A percentile compares a stretch with the other conserved stretches of the same genome.
phyloP scores from a whole-genome alignment of 129 eudicot genomes.

The Flaveria trinervia region DNA sequence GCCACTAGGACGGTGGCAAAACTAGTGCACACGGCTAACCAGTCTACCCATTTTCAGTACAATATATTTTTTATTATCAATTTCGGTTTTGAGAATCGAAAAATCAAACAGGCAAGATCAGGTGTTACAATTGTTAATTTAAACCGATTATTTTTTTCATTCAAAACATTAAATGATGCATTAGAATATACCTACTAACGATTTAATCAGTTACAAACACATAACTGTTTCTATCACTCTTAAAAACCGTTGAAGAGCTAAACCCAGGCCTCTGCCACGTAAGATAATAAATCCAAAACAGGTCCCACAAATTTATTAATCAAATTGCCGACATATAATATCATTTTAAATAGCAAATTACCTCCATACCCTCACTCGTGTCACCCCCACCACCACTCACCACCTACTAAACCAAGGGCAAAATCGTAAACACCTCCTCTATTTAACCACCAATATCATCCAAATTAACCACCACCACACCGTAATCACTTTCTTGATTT shows the following conservation, averaged over 20 bases:
- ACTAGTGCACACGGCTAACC: too few species aligned
- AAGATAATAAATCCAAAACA: not conserved
- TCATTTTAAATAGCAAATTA: not conserved
- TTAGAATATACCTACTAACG: too few species aligned
- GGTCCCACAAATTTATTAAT: constrained; percentile 6
- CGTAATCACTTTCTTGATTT: not conserved
- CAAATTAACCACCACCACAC: not conserved
- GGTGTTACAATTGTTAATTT: too few species aligned
- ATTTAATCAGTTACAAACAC: too few species aligned
- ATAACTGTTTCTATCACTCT: not conserved
- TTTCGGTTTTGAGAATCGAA: too few species aligned
- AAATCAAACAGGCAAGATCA: too few species aligned
- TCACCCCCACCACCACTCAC: constrained; percentile 25
- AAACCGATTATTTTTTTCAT: too few species aligned
- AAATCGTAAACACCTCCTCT: constrained; percentile 15
- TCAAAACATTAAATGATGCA: too few species aligned
- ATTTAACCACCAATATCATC: not conserved
- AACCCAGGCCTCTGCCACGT: not conserved
- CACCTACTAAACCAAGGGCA: constrained; percentile 4
- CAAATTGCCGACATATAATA: not conserved
- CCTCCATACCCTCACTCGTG: constrained; percentile 31
- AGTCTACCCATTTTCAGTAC: too few species aligned
- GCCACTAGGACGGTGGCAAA: too few species aligned
- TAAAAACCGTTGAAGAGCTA: not conserved
- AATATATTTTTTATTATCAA: too few species aligned